Base-by-base conservation (phyloP, 1,139 yeast species). In the Magnusiomyces ingens region DNA sequence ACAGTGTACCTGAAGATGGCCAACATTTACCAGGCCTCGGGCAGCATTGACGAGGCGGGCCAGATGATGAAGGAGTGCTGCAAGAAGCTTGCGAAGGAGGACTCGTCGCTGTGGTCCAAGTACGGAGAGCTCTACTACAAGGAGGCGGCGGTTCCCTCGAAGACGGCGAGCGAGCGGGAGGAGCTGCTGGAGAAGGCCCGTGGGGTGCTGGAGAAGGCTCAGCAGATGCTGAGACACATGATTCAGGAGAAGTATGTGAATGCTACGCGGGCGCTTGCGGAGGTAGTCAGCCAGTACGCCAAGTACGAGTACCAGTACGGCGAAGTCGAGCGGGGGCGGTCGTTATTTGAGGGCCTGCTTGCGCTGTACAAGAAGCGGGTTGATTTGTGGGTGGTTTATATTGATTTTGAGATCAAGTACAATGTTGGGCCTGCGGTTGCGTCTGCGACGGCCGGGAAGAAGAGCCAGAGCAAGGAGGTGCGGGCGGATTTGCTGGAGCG, bases 371-470 rank as follows among this genome's bases (percentile, higher is more conserved):
- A 97, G 56, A 89, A 89, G 75, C 81, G 95, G 71, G 81, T 88
- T 57, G 99, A 93, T 69, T 72, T 93, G 60, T 93, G 98, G 98
- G 90, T 86, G 66, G 94, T 91, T 47, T 90, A 90, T 70, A 79
- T 91, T 60, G 99, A 93, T 69, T 95, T 88, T 71, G 98, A 93
- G 71, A 83, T 87, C 67, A 87, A 86, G 69, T 60, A 64, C 48
- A 77, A 76, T 53, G 81, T 81, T 50, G 81, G 19, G 3, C 38
- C 47, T 3, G 47, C 47, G 15, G 47, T 18, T 26, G 37, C 37
- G 2, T 4, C 22, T 12, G 38, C n/a, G 6, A n/a, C n/a, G n/a
- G n/a, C 29, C 12, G 17, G 19, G 11, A 29, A n/a, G 36, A 47
- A 47, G 49, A 26, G 17, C 13, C 4, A 15, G 12, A 47, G 35